Percentiles rank a stretch among this genome's conserved stretches.
Conservation (phyloP, 2,329 filamentous ascomycete species). For the Paradendryphiella salina region DNA sequence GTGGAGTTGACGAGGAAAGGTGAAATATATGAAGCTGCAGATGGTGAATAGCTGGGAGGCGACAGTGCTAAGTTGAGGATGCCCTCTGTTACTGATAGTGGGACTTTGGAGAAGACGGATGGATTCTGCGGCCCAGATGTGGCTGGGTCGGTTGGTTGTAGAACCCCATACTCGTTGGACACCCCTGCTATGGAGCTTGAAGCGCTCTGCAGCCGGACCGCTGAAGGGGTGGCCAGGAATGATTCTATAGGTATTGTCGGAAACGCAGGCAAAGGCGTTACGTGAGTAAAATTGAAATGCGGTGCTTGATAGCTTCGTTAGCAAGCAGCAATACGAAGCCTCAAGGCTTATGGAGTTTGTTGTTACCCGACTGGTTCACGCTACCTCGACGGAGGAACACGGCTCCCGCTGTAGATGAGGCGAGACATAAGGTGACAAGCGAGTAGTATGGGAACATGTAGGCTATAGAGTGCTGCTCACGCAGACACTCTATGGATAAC, state of each 20-base stretch:
- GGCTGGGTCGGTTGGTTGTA: slow-evolving; percentile 15
- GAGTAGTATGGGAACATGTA: slow-evolving; percentile 21
- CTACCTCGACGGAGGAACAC: slow-evolving; percentile 29
- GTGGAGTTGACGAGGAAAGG: background rate
- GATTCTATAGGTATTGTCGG: slow-evolving; percentile 4
- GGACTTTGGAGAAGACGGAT: slow-evolving; percentile 1
- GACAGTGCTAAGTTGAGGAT: slow-evolving; percentile 3
- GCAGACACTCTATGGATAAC: slow-evolving; percentile 29
- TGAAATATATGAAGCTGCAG: background rate
- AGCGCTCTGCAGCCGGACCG: background rate
- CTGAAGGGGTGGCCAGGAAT: background rate
- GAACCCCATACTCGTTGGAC: slow-evolving; percentile 12
- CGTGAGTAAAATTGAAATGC: slow-evolving; percentile 35
- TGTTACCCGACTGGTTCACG: slow-evolving; percentile 26
- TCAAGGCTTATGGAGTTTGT: slow-evolving; percentile 16
- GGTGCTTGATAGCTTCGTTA: slow-evolving; percentile 37
- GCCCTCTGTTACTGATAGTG: background rate
- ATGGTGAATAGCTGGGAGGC: background rate
- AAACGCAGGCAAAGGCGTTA: slow-evolving; percentile 12
- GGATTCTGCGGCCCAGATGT: slow-evolving; percentile 5
- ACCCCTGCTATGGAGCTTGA: slow-evolving; percentile 1
- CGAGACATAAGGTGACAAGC: slow-evolving; percentile 22
- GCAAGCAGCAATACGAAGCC: slow-evolving; percentile 31
- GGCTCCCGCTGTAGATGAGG: slow-evolving; percentile 21
- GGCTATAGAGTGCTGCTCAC: slow-evolving; percentile 21